Evolutionary conservation across 768 basidiomycete species (phyloP).

Genomic region (Lactarius psammicola): DNA sequence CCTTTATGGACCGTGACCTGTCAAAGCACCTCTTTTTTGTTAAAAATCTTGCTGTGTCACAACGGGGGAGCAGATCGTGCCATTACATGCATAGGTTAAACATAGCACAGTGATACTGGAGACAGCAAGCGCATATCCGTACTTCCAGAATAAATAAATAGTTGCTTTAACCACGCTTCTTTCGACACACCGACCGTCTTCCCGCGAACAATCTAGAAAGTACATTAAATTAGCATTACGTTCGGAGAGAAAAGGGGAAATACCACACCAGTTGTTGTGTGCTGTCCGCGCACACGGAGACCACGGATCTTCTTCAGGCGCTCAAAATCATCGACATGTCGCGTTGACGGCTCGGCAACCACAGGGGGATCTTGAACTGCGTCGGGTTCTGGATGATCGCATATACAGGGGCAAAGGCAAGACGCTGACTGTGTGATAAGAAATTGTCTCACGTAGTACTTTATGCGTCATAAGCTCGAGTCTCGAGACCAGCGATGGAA

Average conservation of each 20-base stretch:
- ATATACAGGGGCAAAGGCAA: too few species aligned
- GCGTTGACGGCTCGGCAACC: constrained; percentile 99
- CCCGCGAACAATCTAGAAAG: constrained; percentile 77
- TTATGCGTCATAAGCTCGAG: too few species aligned
- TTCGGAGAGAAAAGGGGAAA: neutral
- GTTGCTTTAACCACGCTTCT: constrained; percentile 68
- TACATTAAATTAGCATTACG: neutral
- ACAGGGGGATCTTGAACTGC: constrained; percentile 98
- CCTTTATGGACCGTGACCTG: too few species aligned
- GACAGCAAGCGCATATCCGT: too few species aligned
- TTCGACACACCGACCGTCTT: constrained; percentile 97
- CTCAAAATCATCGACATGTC: constrained; percentile 96
- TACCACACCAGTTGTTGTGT: constrained; percentile 90
- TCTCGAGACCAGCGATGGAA: too few species aligned
- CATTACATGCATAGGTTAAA: neutral
- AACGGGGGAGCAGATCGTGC: neutral
- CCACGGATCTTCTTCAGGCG: constrained; percentile 99
- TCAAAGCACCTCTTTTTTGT: too few species aligned
- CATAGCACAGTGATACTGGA: constrained; percentile 7
- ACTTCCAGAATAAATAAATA: neutral
- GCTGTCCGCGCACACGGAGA: constrained; percentile 93
- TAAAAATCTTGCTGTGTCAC: too few species aligned
- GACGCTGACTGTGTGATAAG: too few species aligned
- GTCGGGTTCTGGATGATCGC: constrained; percentile 99
- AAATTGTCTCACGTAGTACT: too few species aligned